A percentile compares a stretch with the other conserved stretches of the same genome.
Evolutionary conservation across 148 eudicot species (phyloP).

Genomic region (Euryodendron excelsum): DNA sequence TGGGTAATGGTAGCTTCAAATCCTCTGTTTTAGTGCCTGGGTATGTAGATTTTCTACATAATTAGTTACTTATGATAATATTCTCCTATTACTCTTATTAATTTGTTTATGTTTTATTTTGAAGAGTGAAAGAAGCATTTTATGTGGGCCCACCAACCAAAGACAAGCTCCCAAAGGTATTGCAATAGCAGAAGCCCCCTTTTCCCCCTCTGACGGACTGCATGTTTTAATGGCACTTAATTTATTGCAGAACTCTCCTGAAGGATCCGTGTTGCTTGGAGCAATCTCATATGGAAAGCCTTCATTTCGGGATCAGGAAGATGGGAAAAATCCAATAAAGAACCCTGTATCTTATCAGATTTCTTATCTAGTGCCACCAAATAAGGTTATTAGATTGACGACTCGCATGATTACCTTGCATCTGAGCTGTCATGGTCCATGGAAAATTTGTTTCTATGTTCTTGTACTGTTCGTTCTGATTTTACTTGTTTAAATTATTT

Average conservation of each 20-base stretch:
- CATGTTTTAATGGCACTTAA: slow-evolving; percentile 7
- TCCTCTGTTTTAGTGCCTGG: slow-evolving; percentile 80
- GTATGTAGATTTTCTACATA: slow-evolving; percentile 40
- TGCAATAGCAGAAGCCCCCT: background rate
- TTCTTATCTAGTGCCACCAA: slow-evolving; percentile 77
- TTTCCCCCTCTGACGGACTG: background rate
- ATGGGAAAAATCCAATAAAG: slow-evolving; percentile 59
- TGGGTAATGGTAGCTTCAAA: slow-evolving; percentile 72
- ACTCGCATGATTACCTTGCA: background rate
- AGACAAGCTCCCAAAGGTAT: slow-evolving; percentile 94
- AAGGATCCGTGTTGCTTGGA: slow-evolving; percentile 85
- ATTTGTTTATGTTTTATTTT: slow-evolving; percentile 17
- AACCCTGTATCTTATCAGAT: slow-evolving; percentile 78
- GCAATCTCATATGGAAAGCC: slow-evolving; percentile 80
- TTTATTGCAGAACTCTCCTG: slow-evolving; percentile 64
- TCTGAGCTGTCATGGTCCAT: background rate
- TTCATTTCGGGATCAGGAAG: slow-evolving; percentile 49
- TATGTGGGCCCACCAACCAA: slow-evolving; percentile 78
- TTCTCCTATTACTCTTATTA: slow-evolving; percentile 1
- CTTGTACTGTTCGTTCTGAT: too few relatives aligned
- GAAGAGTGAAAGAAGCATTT: slow-evolving; percentile 85
- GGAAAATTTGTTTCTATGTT: background rate
- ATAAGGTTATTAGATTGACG: slow-evolving; percentile 47
- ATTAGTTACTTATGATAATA: background rate
- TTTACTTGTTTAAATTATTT: background rate